phyloP scores from a whole-genome alignment of 176 grass and related monocot species.

The Lolium perenne region DNA sequence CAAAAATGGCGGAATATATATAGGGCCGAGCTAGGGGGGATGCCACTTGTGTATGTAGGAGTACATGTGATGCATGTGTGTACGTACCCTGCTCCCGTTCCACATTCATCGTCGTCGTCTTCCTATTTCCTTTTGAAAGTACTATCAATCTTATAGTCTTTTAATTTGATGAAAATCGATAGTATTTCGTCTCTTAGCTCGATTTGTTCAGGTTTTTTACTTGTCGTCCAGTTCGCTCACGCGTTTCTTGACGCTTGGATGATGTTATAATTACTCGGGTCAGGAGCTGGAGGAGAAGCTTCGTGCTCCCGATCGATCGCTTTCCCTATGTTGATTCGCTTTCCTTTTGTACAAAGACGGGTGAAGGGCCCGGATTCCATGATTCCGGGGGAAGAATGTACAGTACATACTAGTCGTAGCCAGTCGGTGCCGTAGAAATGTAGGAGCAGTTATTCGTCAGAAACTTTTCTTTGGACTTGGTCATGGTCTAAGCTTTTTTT shows the following conservation, averaged over 20 bases:
- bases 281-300: not conserved
- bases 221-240: not conserved
- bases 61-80: not conserved
- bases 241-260: not conserved
- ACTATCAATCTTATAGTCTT: too few relatives aligned
- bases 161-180: not conserved
- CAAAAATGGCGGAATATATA: constrained; percentile 7
- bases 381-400: not conserved
- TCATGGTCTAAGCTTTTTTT: not conserved
- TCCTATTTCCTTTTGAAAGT: not conserved
- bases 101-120: not conserved
- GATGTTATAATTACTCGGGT: too few relatives aligned
- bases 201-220: not conserved
- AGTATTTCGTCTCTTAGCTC: not conserved
- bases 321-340: not conserved
- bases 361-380: not conserved
- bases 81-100: not conserved
- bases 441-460: not conserved
- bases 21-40: not conserved
- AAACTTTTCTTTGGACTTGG: too few relatives aligned
- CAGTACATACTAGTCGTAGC: too few relatives aligned
- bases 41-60: too few relatives aligned
- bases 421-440: not conserved
- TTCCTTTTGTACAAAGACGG: too few relatives aligned
- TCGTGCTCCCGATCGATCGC: not conserved